Evolutionary conservation across 192 early-diverging fungal genomes (phyloP).

Genomic region (Mortierella antarctica): DNA sequence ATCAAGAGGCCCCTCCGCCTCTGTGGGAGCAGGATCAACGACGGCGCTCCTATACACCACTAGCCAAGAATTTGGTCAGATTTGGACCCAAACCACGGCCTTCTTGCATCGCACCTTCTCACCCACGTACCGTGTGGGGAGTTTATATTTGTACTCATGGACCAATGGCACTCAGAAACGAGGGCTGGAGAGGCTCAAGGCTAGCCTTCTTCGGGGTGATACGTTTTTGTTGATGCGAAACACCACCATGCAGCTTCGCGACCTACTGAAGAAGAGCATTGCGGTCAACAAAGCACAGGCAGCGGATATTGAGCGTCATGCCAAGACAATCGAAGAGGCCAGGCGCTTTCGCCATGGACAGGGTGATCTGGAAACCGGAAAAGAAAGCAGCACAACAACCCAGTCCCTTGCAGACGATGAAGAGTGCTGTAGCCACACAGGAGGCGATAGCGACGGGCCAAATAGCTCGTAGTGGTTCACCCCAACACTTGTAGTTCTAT

Average conservation of each 20-base stretch:
- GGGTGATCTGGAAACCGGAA: no score
- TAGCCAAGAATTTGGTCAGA: conserved; percentile 29
- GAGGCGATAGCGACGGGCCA: no score
- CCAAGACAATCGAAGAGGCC: conserved; percentile 8
- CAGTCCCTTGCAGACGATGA: no score
- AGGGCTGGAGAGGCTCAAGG: conserved; percentile 31
- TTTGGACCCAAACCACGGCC: conserved; percentile 30
- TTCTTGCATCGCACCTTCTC: conserved; percentile 46
- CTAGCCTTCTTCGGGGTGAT: conserved; percentile 37
- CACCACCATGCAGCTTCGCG: conserved; percentile 19
- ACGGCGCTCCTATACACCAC: conserved; percentile 20
- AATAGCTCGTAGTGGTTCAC: no score
- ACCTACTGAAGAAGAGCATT: conserved; percentile 11
- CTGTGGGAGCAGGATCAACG: conserved; percentile 17
- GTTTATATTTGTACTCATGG: conserved; percentile 41
- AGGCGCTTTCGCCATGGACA: not conserved
- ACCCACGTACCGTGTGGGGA: conserved; percentile 39
- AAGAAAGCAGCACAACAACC: no score
- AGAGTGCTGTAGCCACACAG: no score
- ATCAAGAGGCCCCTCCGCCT: not conserved
- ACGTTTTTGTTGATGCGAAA: conserved; percentile 19
- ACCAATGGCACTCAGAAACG: conserved; percentile 47
- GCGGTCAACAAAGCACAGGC: conserved; percentile 7
- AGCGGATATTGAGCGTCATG: conserved; percentile 13
- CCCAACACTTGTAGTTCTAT: no score